phyloP scores from a whole-genome alignment of 2,329 filamentous ascomycete genomes.

The Sclerotinia borealis region DNA sequence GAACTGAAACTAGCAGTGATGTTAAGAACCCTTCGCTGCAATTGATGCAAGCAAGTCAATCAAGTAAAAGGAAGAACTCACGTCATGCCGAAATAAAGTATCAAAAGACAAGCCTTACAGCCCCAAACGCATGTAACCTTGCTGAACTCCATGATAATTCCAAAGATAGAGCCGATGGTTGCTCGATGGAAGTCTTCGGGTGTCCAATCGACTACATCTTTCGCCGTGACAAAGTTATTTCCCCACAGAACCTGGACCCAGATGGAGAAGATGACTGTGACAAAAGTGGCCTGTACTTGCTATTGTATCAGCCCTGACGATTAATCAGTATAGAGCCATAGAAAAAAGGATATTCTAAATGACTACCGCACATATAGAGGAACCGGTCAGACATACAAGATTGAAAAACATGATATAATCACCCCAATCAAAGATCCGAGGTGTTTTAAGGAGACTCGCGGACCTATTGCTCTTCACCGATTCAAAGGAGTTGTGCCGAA shows the following conservation, averaged over 20 bases:
- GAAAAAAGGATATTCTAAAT: not conserved
- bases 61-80: not conserved
- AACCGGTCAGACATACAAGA: not conserved
- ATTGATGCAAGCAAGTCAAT: too few relatives aligned
- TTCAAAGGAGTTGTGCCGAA: too few relatives aligned
- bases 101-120: not conserved
- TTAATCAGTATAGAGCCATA: not conserved
- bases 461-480: not conserved
- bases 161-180: not conserved
- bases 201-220: not conserved
- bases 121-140: not conserved
- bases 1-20: not conserved
- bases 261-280: not conserved
- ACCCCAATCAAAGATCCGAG: not conserved
- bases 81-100: not conserved
- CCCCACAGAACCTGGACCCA: not conserved
- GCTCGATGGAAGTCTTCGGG: not conserved
- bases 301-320: not conserved
- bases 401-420: not conserved
- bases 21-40: not conserved
- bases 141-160: not conserved
- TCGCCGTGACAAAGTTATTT: not conserved
- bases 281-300: not conserved
- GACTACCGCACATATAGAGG: not conserved
- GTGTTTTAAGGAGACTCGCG: not conserved